Evolutionary conservation across 1,284 basidiomycete species (phyloP).

Genomic region (Leucoagaricus sp.): DNA sequence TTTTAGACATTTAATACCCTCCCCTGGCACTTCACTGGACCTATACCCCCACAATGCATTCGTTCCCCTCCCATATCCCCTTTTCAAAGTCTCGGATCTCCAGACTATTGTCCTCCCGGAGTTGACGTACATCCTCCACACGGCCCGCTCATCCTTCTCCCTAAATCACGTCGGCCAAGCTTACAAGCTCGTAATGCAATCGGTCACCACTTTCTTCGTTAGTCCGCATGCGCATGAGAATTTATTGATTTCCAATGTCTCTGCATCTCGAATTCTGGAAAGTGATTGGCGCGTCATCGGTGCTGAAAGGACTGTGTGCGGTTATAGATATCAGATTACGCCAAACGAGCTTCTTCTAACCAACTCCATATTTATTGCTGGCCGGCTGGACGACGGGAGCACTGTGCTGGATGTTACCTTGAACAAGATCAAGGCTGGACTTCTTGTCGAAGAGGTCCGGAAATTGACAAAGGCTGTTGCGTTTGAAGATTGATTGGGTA

Average conservation of each 20-base stretch:
- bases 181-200: constrained; percentile 26
- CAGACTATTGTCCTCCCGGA: constrained; percentile 26
- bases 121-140: constrained; percentile 28
- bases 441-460: constrained; percentile 28
- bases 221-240: constrained; percentile 36
- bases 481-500: background rate
- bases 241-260: constrained; percentile 38
- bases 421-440: constrained; percentile 29
- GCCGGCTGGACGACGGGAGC: constrained; percentile 35
- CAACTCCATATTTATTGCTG: constrained; percentile 40
- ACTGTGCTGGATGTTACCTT: constrained; percentile 39
- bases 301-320: constrained; percentile 32
- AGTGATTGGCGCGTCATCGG: constrained; percentile 37
- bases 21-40: constrained; percentile 15
- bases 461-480: background rate
- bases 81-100: constrained; percentile 32
- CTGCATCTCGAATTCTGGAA: constrained; percentile 38
- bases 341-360: constrained; percentile 34
- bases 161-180: constrained; percentile 30
- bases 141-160: constrained; percentile 26
- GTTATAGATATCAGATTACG: constrained; percentile 39
- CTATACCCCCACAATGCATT: constrained; percentile 42
- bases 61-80: constrained; percentile 38
- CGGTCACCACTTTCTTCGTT: constrained; percentile 29
- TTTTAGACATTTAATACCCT: constrained; percentile 30